These are phyloP conservation scores for Grigorovia yakushimaensis DNA, from an alignment of 805 yeast species.

Conservation along the genomic window DNA sequence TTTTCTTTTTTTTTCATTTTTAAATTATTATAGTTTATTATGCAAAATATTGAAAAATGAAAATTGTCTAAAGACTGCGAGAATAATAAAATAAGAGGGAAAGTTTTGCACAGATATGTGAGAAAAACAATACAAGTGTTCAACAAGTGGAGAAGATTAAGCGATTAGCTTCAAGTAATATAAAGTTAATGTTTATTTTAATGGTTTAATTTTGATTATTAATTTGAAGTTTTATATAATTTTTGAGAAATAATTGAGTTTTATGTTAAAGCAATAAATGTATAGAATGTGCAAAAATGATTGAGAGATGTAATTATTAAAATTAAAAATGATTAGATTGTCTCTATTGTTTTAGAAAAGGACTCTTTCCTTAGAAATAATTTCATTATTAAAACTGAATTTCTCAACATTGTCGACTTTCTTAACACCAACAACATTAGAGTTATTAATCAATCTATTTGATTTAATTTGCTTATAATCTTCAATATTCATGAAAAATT, in stretches of 20 bases:
- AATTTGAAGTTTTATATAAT: not conserved
- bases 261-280: not conserved
- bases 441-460: conserved; percentile 23
- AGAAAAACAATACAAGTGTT: too few relatives aligned
- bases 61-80: not conserved
- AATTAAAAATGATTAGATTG: not conserved
- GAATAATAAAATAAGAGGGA: too few relatives aligned
- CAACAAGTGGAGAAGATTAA: too few relatives aligned
- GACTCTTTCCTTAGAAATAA: conserved; percentile 27
- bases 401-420: conserved; percentile 8
- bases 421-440: not conserved
- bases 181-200: too few relatives aligned
- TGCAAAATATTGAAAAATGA: not conserved
- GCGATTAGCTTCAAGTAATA: too few relatives aligned
- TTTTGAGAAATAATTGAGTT: too few relatives aligned
- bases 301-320: not conserved
- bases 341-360: conserved; percentile 5
- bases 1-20: too few relatives aligned
- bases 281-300: not conserved
- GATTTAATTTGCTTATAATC: conserved; percentile 38
- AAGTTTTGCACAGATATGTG: too few relatives aligned
- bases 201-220: too few relatives aligned
- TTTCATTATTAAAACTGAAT: conserved; percentile 14
- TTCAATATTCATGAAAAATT: conserved; percentile 63
- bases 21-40: not conserved